These are phyloP conservation scores for Trifolium dubium DNA, from an alignment of 306 rosid species.

Conservation along the genomic window DNA sequence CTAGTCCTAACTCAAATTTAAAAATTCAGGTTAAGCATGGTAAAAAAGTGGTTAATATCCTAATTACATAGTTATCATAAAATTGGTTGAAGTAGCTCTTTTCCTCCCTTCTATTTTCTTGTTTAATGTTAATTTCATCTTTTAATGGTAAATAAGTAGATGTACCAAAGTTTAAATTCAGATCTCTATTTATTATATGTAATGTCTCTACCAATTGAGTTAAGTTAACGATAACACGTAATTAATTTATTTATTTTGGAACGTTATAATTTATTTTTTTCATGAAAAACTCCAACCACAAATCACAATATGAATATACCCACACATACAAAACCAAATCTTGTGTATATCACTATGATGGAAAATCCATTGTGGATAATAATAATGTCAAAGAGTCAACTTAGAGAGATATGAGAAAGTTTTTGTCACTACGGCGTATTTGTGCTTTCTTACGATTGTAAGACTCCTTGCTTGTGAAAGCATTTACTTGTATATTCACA, in stretches of 20 bases:
- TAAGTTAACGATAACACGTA: no score
- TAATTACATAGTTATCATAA: not conserved
- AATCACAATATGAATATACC: constrained; percentile 25
- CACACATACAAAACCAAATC: not conserved
- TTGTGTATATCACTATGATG: constrained; percentile 29
- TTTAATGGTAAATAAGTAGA: no score
- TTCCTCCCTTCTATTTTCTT: not conserved
- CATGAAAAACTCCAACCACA: constrained; percentile 16
- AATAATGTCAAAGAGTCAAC: constrained; percentile 55
- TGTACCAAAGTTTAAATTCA: no score
- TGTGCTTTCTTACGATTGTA: constrained; percentile 82
- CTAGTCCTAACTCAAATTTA: not conserved
- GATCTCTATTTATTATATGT: no score
- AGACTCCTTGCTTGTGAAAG: constrained; percentile 78
- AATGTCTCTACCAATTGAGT: no score
- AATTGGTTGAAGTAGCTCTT: not conserved
- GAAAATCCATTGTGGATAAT: constrained; percentile 46
- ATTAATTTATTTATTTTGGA: not conserved
- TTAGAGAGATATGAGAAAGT: constrained; percentile 24
- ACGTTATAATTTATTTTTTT: not conserved
- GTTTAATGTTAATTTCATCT: not conserved
- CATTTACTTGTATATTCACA: constrained; percentile 40
- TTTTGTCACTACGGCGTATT: constrained; percentile 35
- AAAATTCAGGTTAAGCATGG: not conserved
- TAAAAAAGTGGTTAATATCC: not conserved